Base-by-base conservation (phyloP, 1,284 basidiomycete genomes). In the Marasmius fiardii region DNA sequence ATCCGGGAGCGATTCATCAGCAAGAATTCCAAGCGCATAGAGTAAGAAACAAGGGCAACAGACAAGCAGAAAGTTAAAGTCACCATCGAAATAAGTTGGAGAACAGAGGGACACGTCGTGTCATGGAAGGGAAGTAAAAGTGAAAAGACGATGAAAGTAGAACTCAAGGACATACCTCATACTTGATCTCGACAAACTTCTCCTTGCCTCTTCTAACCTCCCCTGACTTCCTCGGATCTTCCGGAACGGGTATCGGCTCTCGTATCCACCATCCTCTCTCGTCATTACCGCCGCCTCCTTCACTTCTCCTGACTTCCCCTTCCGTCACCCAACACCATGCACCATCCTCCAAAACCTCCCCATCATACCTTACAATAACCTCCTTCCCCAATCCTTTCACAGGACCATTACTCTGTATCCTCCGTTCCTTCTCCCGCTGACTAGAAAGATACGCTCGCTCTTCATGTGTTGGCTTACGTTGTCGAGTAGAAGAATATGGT, bases 311-410 rank as follows among this genome's bases (percentile, higher is more conserved):
- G 41, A 48, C 23, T 20, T 47, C 56, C 21, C 31, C 58, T 20
- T 52, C 51, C n/a, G 43, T 26, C 4, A 58, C 56, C 51, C 53
- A 56, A 39, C 35, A 37, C 68, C 41, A 61, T 8, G 68, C 61
- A 57, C 81, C 81, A 23, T 75, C 77, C 11, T 73, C 74, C 23
- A 84, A 69, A 0, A 80, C 75, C 62, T 83, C 79, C 0, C 87
- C 87, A 43, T 80, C 77, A 60, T 75, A 85, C 48, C 87, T 68
- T 4, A 73, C 65, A 50, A 89, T 66, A 41, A 74, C 70, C 67
- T 87, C 84, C 66, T 81, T 84, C 8, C 81, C 84, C 60, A 83
- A 84, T 7, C 75, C 80, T 64, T 86, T 88, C 5, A 41, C 39
- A 8, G 16, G 39, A 16, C 39, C 39, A 41, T 41, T 41, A 20